Base-by-base conservation (phyloP, 768 basidiomycete genomes). In the Tremella mesenterica region DNA sequence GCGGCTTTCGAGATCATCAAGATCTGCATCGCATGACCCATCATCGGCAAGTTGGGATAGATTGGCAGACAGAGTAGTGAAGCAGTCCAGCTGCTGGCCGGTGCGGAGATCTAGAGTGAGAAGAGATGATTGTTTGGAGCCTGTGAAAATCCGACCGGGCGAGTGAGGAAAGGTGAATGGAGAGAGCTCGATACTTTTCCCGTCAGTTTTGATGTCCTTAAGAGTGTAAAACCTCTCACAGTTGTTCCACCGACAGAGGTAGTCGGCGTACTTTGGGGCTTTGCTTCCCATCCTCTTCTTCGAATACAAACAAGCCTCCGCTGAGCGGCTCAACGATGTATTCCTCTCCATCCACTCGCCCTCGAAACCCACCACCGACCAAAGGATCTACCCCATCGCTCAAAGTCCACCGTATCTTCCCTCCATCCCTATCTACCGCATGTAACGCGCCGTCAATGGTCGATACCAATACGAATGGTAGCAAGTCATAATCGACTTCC, bases 251-350 rank as follows among this genome's bases (percentile, higher is more conserved):
- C 46, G 90, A 83, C 58, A 95, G 81, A 1, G 91, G 89, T 57
- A 99, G 85, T 44, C 85, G 87, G 64, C 90, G 84, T 36, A 96
- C 79, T 1, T 61, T 69, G 3, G 64, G 67, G 8, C 56, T 46
- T 16, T 48, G 41, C 6, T 57, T 54, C 21, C 59, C 63, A 56
- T 29, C 50, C 1, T 59, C 64, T n/a, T 62, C 60, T 13, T 61
- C 62, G 48, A 88, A 83, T 55, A 95, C 82, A 71, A 86, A 97
- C 60, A 97, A 87, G 65, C 89, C 85, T 6, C 93, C 93, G 4
- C 86, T 85, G 76, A 91, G 86, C 0, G 93, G 93, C 67, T 96
- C 93, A 48, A 96, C 86, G 56, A 96, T 84, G 74, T 93, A 97
- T 39, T 85, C 80, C 25, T 75, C 73, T 58, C 84, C 83, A 55